Base-by-base conservation (phyloP, 768 basidiomycete species). In the Kondoa subrosea region DNA sequence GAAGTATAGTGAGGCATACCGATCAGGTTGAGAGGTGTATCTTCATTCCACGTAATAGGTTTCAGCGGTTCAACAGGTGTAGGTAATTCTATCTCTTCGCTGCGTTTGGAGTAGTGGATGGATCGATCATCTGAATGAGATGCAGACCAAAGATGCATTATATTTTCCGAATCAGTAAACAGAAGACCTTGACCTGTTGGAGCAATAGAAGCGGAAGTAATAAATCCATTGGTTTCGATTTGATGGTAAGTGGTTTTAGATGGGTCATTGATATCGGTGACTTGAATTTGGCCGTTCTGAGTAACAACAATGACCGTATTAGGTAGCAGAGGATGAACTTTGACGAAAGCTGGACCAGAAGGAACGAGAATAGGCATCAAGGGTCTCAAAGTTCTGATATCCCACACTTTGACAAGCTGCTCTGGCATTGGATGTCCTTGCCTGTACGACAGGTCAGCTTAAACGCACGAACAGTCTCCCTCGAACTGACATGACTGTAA, bases 361-460 rank as follows among this genome's bases (percentile, higher is more conserved):
- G 89, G 84, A 76, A 95, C 96, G 1, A 89, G 84, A 32, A 96
- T 82, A 0, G 93, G 90, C 1, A 89, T 82, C 1, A 96, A 81
- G 0, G 90, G 81, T 56, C 84, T 82, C 80, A 96, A 83, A 27
- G 82, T 88, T 32, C 93, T 86, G 32, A 89, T 73, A 76, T 99
- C 93, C 73, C 87, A 95, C 15, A 96, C 81, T 78, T 93, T 95
- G 71, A 99, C 89, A 34, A 91, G 80, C 1, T 91, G 89, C 76
- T 96, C 93, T 0, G 89, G 87, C 66, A 87, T 83, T 2, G 92
- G 90, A 60, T 87, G 85, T 4, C 87, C 85, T 77, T 88, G 89
- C 76, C 92, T 95, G 73, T 2, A 67, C 56, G 40, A 32, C 1
- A 63, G 26, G 34, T 26, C 16, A 32, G 25, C 25, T 27, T n/a